Evolutionary conservation across 2,329 filamentous ascomycete species (phyloP).

Genomic region (Cordyceps cateniannulata): DNA sequence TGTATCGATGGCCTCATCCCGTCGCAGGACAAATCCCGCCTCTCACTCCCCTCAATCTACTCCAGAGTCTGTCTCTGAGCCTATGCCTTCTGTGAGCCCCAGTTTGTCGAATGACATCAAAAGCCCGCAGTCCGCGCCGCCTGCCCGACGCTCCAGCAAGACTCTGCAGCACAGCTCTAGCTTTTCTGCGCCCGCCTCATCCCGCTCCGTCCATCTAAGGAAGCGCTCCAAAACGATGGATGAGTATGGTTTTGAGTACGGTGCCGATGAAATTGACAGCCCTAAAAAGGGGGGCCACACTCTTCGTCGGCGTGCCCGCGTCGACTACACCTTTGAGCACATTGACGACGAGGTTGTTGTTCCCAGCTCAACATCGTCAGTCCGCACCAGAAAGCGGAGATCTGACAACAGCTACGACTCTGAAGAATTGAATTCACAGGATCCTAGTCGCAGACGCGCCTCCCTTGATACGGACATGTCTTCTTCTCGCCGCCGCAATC

Average conservation of each 20-base stretch:
- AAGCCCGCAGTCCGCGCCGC: conserved; percentile 25
- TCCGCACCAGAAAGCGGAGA: conserved; percentile 31
- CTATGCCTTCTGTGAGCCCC: conserved; percentile 26
- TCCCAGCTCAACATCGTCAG: conserved; percentile 27
- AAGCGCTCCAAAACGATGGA: conserved; percentile 40
- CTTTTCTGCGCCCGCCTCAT: conserved; percentile 29
- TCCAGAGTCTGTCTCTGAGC: conserved; percentile 26
- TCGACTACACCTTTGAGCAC: conserved; percentile 52
- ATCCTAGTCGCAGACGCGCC: conserved; percentile 30
- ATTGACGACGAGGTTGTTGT: conserved; percentile 40
- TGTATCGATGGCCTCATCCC: conserved; percentile 18
- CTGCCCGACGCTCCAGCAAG: conserved; percentile 28
- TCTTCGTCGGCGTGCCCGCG: conserved; percentile 47
- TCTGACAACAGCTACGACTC: conserved; percentile 28
- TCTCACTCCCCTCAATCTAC: conserved; percentile 29
- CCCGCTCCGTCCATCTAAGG: conserved; percentile 27
- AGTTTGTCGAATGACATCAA: conserved; percentile 26
- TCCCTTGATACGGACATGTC: conserved; percentile 30
- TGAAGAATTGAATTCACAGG: conserved; percentile 25
- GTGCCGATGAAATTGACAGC: conserved; percentile 41
- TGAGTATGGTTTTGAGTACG: conserved; percentile 22
- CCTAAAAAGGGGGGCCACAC: conserved; percentile 54
- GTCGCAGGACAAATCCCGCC: conserved; percentile 26
- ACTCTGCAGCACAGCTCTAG: conserved; percentile 30
- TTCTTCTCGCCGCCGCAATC: conserved; percentile 32